Evolutionary conservation across 23 red algal species (phyloP).

Genomic region (Gracilaria gracilis): DNA sequence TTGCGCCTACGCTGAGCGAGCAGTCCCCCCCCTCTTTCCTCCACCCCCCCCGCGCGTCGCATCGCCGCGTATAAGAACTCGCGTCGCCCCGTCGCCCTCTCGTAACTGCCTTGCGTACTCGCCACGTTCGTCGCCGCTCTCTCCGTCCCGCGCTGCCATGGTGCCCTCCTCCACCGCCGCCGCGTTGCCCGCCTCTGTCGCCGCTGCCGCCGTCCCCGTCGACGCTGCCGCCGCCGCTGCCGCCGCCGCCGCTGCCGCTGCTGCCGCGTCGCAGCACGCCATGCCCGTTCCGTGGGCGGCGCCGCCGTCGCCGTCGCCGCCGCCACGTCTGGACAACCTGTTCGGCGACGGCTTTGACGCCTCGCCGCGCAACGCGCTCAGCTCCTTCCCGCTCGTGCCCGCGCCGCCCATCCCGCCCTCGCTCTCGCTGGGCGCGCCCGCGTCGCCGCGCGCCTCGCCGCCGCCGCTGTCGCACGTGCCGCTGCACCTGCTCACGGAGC

Average conservation of each 20-base stretch:
- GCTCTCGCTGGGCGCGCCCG: constrained; percentile 8
- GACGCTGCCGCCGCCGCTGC: not conserved
- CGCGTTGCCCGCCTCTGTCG: no score
- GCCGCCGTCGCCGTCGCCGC: constrained; percentile 18
- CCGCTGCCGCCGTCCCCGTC: not conserved
- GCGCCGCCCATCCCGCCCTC: constrained; percentile 8
- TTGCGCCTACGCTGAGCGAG: no score
- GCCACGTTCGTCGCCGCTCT: not conserved
- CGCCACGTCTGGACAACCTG: constrained; percentile 1
- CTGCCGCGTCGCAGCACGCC: not conserved
- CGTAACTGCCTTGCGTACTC: not conserved
- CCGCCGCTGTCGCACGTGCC: not conserved
- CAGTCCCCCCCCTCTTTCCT: no score
- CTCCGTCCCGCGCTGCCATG: not conserved
- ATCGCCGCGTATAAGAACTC: constrained; percentile 6
- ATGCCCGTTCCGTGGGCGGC: not conserved
- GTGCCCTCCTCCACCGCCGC: not conserved
- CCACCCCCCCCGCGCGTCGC: constrained; percentile 5
- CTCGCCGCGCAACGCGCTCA: not conserved
- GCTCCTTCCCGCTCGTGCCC: not conserved
- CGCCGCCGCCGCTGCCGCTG: not conserved
- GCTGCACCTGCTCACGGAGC: not conserved
- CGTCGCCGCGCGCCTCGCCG: not conserved
- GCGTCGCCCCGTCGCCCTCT: not conserved
- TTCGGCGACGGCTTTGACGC: not conserved